These are phyloP conservation scores for Boletales sp. DNA, from an alignment of 768 basidiomycete species.

Conservation along the genomic window DNA sequence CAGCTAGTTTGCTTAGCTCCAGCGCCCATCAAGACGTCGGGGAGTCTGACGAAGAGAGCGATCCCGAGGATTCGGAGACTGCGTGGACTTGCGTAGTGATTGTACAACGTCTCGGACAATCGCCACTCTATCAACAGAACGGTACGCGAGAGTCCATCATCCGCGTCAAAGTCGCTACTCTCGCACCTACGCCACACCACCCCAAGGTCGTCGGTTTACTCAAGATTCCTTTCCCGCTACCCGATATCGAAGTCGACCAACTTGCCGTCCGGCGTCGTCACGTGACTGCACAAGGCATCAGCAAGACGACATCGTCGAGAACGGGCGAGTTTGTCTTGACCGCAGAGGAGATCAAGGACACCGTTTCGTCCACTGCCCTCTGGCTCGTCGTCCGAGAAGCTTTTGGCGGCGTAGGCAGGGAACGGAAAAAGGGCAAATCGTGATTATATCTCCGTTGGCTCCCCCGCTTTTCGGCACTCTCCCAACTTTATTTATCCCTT, in stretches of 20 bases:
- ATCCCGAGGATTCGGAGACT: slow-evolving; percentile 95
- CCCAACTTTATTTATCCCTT: slow-evolving; percentile 15
- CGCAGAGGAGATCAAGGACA: slow-evolving; percentile 93
- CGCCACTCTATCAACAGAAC: slow-evolving; percentile 5
- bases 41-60: slow-evolving; percentile 76
- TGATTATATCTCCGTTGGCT: slow-evolving; percentile 24
- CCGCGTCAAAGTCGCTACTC: slow-evolving; percentile 71
- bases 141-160: slow-evolving; percentile 15
- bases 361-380: slow-evolving; percentile 80
- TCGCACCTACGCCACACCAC: slow-evolving; percentile 92
- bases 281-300: slow-evolving; percentile 27
- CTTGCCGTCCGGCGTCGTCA: slow-evolving; percentile 52
- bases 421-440: slow-evolving; percentile 71
- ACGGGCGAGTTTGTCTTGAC: slow-evolving; percentile 53
- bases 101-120: slow-evolving; percentile 43
- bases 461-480: background rate
- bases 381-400: slow-evolving; percentile 92
- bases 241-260: slow-evolving; percentile 71
- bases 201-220: slow-evolving; percentile 91
- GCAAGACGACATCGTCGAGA: slow-evolving; percentile 19
- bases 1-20: slow-evolving; percentile 19
- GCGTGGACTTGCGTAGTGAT: slow-evolving; percentile 92
- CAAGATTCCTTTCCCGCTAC: slow-evolving; percentile 86
- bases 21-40: slow-evolving; percentile 20
- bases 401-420: slow-evolving; percentile 86